phyloP scores from a whole-genome alignment of 225 moss, liverwort and hornwort species.

The Rhytidiadelphus loreus region DNA sequence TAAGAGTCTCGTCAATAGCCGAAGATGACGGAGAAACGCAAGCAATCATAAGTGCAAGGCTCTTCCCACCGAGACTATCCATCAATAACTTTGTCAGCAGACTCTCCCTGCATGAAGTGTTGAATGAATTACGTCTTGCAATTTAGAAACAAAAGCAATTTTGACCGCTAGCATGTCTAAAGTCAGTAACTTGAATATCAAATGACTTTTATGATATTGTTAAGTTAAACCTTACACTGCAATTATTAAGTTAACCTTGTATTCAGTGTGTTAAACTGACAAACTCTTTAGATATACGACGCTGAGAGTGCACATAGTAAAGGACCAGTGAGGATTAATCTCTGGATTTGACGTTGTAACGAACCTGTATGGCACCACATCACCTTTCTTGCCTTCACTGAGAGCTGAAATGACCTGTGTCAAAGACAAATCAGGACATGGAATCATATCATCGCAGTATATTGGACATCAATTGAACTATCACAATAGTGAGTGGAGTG shows the following conservation, averaged over 20 bases:
- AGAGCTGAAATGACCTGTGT: conserved; percentile 83
- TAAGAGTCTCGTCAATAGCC: conserved; percentile 86
- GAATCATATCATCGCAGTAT: neutral
- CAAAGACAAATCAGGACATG: neutral
- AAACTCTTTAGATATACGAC: neutral
- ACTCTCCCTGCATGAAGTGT: conserved; percentile 59
- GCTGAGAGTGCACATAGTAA: neutral
- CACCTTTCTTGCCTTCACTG: conserved; percentile 94
- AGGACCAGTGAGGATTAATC: neutral
- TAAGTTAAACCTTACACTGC: neutral
- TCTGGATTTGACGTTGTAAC: neutral
- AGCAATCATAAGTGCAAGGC: conserved; percentile 97
- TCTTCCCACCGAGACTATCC: conserved; percentile 97
- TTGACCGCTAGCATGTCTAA: neutral
- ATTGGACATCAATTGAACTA: neutral
- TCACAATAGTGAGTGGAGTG: neutral
- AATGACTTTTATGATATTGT: neutral
- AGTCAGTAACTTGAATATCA: neutral
- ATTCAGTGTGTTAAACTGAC: neutral
- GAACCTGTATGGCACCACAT: conserved; percentile 95
- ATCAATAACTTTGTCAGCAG: conserved; percentile 91
- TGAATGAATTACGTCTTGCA: neutral
- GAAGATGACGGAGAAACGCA: conserved; percentile 74
- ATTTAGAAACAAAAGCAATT: neutral
- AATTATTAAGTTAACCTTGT: neutral